Percentiles rank a stretch among this genome's conserved stretches.
Evolutionary conservation across 768 basidiomycete genomes (phyloP).

Genomic region (Rhizopogon vulgaris): DNA sequence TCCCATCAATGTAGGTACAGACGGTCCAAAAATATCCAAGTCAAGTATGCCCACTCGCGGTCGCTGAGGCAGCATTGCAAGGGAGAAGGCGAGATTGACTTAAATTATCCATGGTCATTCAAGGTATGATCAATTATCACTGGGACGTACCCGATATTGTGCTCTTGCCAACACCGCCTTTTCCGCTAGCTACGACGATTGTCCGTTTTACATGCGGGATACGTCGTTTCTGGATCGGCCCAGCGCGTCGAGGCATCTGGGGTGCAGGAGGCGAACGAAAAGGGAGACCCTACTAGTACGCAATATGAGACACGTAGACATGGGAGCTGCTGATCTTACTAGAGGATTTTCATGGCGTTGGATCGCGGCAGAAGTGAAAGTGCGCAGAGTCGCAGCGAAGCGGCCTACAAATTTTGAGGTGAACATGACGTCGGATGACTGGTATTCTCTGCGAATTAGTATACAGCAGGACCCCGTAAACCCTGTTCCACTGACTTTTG

Average conservation of each 20-base stretch:
- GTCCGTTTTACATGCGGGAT: conserved; percentile 77
- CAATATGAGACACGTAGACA: conserved; percentile 4
- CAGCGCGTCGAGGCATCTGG: conserved; percentile 54
- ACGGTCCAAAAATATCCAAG: conserved; percentile 94
- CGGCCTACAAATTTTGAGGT: neutral
- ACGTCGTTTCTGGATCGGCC: conserved; percentile 45
- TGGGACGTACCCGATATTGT: conserved; percentile 71
- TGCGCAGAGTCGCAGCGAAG: neutral
- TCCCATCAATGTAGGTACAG: conserved; percentile 89
- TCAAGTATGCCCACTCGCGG: conserved; percentile 84
- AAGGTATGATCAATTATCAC: neutral
- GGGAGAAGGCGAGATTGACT: conserved; percentile 81
- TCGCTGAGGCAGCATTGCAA: conserved; percentile 41
- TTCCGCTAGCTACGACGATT: conserved; percentile 84
- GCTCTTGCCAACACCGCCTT: conserved; percentile 95
- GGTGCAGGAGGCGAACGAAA: conserved; percentile 35
- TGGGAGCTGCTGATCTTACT: conserved; percentile 26
- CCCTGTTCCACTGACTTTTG: neutral
- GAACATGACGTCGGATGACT: conserved; percentile 4
- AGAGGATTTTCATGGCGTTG: conserved; percentile 52
- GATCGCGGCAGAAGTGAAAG: conserved; percentile 17
- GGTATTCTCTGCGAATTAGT: neutral
- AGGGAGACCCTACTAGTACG: conserved; percentile 28
- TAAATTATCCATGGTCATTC: neutral
- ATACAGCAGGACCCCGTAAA: conserved; percentile 5